These are phyloP conservation scores for Cyberlindnera bimundalis DNA, from an alignment of 805 yeast species.

Conservation along the genomic window DNA sequence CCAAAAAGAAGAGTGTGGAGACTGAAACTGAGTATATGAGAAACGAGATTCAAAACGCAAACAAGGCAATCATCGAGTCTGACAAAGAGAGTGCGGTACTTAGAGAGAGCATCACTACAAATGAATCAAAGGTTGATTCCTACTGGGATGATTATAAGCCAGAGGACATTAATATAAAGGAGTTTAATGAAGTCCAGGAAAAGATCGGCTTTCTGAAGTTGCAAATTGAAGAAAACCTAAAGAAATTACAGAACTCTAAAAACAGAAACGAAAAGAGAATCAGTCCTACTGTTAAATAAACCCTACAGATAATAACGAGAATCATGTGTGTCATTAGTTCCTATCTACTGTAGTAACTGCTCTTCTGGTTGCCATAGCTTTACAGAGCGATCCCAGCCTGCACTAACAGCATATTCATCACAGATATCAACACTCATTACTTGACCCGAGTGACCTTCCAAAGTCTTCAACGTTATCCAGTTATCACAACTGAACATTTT, in stretches of 20 bases:
- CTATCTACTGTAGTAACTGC: conserved; percentile 2
- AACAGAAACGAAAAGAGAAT: conserved; percentile 19
- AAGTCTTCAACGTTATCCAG: conserved; percentile 55
- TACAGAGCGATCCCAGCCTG: conserved; percentile 19
- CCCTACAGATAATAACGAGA: too few species aligned
- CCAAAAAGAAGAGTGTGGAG: conserved; percentile 41
- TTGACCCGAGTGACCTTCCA: conserved; percentile 62
- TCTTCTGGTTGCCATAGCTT: conserved; percentile 44
- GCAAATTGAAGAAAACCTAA: conserved; percentile 22
- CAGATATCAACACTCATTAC: conserved; percentile 67
- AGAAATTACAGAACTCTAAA: conserved; percentile 19
- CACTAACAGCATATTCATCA: conserved; percentile 35
- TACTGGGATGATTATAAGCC: conserved; percentile 22
- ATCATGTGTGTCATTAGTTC: too few species aligned
- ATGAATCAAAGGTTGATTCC: conserved; percentile 14
- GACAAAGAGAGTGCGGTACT: conserved; percentile 29
- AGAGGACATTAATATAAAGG: conserved; percentile 14
- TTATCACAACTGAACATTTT: conserved; percentile 64
- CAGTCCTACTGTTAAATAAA: conserved; percentile 18
- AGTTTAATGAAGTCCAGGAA: conserved; percentile 15
- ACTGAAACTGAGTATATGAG: conserved; percentile 65
- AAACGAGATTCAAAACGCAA: conserved; percentile 54
- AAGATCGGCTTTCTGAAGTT: conserved; percentile 11
- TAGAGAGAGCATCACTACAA: conserved; percentile 9
- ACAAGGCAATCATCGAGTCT: conserved; percentile 45